Evolutionary conservation across 2,329 filamentous ascomycete genomes (phyloP).

Genomic region (Diaporthe ampelina): DNA sequence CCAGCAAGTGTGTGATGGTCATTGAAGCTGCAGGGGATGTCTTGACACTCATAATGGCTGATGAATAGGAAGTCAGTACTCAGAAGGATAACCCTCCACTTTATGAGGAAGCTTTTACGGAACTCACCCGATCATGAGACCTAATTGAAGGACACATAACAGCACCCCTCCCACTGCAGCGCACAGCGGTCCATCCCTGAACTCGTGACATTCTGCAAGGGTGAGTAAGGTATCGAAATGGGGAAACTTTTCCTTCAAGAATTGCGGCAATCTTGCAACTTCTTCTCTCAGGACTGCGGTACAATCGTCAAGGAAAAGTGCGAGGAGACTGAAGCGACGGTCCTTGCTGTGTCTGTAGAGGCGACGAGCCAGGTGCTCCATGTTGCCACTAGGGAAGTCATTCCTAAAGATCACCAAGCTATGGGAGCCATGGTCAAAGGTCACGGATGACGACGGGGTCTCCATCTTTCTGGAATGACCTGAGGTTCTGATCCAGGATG

Average conservation of each 20-base stretch:
- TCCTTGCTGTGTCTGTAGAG: constrained; percentile 1
- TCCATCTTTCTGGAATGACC: neutral
- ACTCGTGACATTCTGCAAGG: neutral
- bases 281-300: constrained; percentile 4
- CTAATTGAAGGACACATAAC: neutral
- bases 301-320: neutral
- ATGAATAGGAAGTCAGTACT: neutral
- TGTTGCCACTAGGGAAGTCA: neutral
- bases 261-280: neutral
- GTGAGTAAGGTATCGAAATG: neutral
- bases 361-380: neutral
- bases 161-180: neutral
- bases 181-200: neutral
- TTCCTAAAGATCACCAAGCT: neutral
- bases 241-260: neutral
- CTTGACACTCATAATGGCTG: neutral
- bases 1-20: neutral
- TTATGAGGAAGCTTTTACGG: neutral
- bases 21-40: neutral
- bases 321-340: neutral
- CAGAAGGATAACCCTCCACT: neutral
- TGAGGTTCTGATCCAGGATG: neutral
- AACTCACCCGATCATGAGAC: constrained; percentile 1
- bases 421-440: neutral
- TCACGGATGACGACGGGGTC: neutral